Conservation (phyloP, 441 rosid species). For the Breynia disticha region DNA sequence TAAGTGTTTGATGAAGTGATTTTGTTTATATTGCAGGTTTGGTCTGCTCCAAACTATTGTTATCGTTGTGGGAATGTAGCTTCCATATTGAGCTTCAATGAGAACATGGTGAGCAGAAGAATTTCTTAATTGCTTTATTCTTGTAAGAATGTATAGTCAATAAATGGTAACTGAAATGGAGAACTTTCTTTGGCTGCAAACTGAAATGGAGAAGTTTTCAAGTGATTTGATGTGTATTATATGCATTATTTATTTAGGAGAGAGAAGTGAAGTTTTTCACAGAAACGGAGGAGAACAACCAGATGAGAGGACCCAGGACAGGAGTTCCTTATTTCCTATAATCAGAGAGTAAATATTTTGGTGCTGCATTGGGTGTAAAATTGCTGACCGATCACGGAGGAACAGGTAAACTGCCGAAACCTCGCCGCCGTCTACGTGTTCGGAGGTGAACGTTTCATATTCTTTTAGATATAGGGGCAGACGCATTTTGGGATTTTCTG, state of each 20-base stretch:
- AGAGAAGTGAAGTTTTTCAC: conserved; percentile 96
- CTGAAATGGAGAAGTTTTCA: no score
- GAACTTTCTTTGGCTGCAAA: no score
- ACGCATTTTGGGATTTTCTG: no score
- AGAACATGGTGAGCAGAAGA: conserved; percentile 73
- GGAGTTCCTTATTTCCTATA: conserved; percentile 96
- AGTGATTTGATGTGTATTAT: neutral
- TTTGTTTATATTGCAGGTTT: conserved; percentile 50
- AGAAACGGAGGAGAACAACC: conserved; percentile 98
- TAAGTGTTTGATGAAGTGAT: conserved; percentile 16
- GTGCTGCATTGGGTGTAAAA: conserved; percentile 22
- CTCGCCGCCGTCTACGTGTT: neutral
- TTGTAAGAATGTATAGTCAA: no score
- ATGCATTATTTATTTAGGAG: conserved; percentile 38
- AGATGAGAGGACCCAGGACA: conserved; percentile 99
- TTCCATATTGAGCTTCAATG: conserved; percentile 95
- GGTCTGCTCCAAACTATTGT: conserved; percentile 99
- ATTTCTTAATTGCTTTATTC: neutral
- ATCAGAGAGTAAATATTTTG: conserved; percentile 14
- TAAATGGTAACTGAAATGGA: no score
- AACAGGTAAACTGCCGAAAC: neutral
- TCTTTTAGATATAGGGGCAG: neutral
- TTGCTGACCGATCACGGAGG: conserved; percentile 5
- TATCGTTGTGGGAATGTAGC: conserved; percentile 99
- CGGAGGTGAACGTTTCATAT: neutral